phyloP scores from a whole-genome alignment of 2,329 filamentous ascomycete species.

The Didymella arachidicola region DNA sequence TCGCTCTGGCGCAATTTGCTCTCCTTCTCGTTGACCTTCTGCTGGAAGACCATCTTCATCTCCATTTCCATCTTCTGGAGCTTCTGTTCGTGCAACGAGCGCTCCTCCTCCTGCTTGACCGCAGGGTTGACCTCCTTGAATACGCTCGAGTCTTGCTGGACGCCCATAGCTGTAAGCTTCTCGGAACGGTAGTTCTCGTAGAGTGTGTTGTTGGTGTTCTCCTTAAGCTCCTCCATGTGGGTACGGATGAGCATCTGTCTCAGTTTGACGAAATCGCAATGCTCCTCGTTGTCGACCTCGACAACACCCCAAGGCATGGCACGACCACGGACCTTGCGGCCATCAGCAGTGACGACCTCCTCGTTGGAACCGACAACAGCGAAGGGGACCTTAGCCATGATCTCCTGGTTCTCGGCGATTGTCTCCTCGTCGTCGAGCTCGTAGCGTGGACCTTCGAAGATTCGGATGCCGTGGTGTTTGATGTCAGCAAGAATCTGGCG shows the following conservation, averaged over 20 bases:
- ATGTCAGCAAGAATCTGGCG: constrained; percentile 92
- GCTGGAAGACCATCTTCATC: constrained; percentile 99
- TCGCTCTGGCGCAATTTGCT: constrained; percentile 99
- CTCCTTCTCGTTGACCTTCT: constrained; percentile 99
- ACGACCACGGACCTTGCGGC: constrained; percentile 94
- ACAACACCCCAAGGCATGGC: constrained; percentile 98
- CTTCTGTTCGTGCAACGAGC: constrained; percentile 97
- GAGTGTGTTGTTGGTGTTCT: constrained; percentile 98
- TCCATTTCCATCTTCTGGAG: constrained; percentile 99
- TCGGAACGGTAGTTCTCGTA: constrained; percentile 99
- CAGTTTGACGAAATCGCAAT: constrained; percentile 99
- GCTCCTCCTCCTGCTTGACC: constrained; percentile 99
- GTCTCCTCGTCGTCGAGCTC: constrained; percentile 99
- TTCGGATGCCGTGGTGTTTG: constrained; percentile 95
- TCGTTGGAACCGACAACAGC: constrained; percentile 96
- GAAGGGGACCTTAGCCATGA: constrained; percentile 99
- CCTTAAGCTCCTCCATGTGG: constrained; percentile 99
- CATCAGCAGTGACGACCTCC: constrained; percentile 89
- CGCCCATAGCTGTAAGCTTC: constrained; percentile 98
- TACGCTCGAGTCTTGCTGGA: constrained; percentile 96
- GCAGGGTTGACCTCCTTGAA: constrained; percentile 99
- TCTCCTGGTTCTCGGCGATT: constrained; percentile 99
- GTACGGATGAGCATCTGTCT: constrained; percentile 99
- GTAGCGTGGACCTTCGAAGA: constrained; percentile 98
- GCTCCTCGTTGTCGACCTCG: constrained; percentile 99